Percentiles rank a stretch among this genome's conserved stretches.
phyloP scores from a whole-genome alignment of 2,329 filamentous ascomycete species.

The Cercospora citrullina region DNA sequence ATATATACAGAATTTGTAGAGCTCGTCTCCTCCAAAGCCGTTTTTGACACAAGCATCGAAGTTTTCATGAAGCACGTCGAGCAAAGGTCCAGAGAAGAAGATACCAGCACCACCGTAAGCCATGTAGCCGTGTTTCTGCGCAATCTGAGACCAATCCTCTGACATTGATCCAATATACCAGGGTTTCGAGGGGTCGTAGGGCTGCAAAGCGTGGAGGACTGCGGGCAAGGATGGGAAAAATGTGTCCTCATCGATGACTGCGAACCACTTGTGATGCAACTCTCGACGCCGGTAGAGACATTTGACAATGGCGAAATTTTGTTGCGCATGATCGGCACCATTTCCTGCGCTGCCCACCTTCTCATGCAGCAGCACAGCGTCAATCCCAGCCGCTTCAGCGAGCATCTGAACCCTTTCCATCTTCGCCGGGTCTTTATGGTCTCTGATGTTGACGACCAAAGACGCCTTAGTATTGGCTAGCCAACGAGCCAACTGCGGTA shows the following conservation, averaged over 20 bases:
- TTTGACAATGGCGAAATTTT: slow-evolving; percentile 1
- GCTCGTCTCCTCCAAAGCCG: slow-evolving; percentile 7
- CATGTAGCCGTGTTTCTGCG: slow-evolving; percentile 18
- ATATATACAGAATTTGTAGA: slow-evolving; percentile 16
- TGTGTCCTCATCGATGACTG: slow-evolving; percentile 27
- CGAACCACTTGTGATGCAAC: slow-evolving; percentile 16
- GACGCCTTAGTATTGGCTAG: background rate
- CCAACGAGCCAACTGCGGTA: slow-evolving; percentile 11
- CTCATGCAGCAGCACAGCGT: background rate
- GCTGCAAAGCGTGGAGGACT: slow-evolving; percentile 12
- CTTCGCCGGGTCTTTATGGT: background rate
- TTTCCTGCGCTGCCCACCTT: background rate
- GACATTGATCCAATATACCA: slow-evolving; percentile 21
- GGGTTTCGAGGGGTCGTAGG: slow-evolving; percentile 16
- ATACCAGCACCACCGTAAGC: slow-evolving; percentile 25
- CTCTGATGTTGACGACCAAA: slow-evolving; percentile 4
- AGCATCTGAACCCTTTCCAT: background rate
- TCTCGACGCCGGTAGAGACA: background rate
- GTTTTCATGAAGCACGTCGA: slow-evolving; percentile 11
- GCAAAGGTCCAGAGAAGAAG: slow-evolving; percentile 17
- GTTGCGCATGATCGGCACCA: background rate
- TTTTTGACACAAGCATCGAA: slow-evolving; percentile 13
- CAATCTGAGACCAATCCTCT: slow-evolving; percentile 16
- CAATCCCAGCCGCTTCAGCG: background rate
- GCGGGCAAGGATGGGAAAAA: slow-evolving; percentile 23